A percentile compares a stretch with the other conserved stretches of the same genome.
phyloP scores from a whole-genome alignment of 495 filamentous ascomycete genomes.

The Daldinia grandis region DNA sequence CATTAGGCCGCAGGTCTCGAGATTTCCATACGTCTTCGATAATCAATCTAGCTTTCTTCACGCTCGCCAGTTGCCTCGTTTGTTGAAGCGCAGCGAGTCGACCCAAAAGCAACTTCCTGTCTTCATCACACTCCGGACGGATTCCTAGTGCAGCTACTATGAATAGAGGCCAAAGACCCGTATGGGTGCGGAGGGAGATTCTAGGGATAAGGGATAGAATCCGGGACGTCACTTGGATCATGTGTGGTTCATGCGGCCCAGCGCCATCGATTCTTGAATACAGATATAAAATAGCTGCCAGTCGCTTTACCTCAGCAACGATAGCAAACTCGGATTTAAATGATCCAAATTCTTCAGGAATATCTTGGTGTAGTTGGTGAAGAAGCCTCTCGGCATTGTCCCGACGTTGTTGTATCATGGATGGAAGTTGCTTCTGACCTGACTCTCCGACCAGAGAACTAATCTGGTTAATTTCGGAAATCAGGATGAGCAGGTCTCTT shows the following conservation, averaged over 20 bases:
- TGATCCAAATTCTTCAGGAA: slow-evolving; percentile 21
- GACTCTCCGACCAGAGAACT: slow-evolving; percentile 9
- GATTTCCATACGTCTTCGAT: slow-evolving; percentile 38
- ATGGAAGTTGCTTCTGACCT: slow-evolving; percentile 3
- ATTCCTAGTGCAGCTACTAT: slow-evolving; percentile 34
- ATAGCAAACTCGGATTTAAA: slow-evolving; percentile 24
- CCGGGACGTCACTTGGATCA: slow-evolving; percentile 26
- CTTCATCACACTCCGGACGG: slow-evolving; percentile 31
- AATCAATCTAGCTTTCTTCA: slow-evolving; percentile 35
- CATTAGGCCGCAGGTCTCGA: slow-evolving; percentile 26
- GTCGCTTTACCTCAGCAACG: slow-evolving; percentile 33
- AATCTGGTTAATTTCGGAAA: slow-evolving; percentile 37
- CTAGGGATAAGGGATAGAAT: slow-evolving; percentile 25
- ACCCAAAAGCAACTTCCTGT: slow-evolving; percentile 27
- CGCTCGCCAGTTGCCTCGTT: slow-evolving; percentile 32
- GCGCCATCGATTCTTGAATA: slow-evolving; percentile 32
- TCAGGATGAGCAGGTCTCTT: slow-evolving; percentile 30
- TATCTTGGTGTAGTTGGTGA: slow-evolving; percentile 27
- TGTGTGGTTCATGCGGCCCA: slow-evolving; percentile 29
- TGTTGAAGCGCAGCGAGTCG: slow-evolving; percentile 29
- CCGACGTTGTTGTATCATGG: slow-evolving; percentile 23
- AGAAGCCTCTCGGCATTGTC: slow-evolving; percentile 31
- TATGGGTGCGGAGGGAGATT: slow-evolving; percentile 35
- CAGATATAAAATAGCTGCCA: slow-evolving; percentile 30
- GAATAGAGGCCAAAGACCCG: slow-evolving; percentile 33